Evolutionary conservation across 371 early-diverging fungal genomes (phyloP), one percentile per base, ranked within the genome.

Genomic region (Mortierella sp.): DNA sequence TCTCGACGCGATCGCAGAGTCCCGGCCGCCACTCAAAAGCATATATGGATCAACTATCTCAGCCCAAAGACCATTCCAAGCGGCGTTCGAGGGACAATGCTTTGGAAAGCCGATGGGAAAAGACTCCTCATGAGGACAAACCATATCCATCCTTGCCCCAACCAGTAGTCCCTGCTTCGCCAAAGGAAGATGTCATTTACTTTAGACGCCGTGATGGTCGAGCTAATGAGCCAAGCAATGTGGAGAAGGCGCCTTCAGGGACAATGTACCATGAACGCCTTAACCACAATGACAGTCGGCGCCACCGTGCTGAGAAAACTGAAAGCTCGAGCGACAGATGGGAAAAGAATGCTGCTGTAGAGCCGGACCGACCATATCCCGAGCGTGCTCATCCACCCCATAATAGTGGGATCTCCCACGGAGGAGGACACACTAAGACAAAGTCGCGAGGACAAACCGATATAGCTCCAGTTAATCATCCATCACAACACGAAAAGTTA

Each of bases 21-120:
- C 83, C 69, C 8, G 43, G 26, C 18, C 73, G 49, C 22, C 66
- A 26, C 16, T 35, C 77, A 12, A 68, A 66, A 51, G 63, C 83
- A 16, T 47, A 81, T 20, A 81, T 81, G 83, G 83, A 81, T 52
- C 83, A 76, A 9, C 57, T 81, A 26, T 43, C 68, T 4, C 47
- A 47, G 6, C 43, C 37, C 26, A 64, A 47, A 28, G 69, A 68
- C 5, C 68, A 62, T 22, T 37, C 65, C 26, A 72, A 37, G 28
- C 70, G 69, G 2, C 67, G 62, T n/a, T 32, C 70, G 28, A 39
- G 58, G 32, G 80, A 75, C 10, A 24, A 5, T 11, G 40, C 62
- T 5, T 28, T 68, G 18, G 80, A 73, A 2, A 67, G 70, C 6
- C 73, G 83, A 12, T 81, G 83, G 83, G 83, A 73, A 40, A 81